These are phyloP conservation scores for Pleurotus giganteus DNA, from an alignment of 768 basidiomycete species.

Conservation along the genomic window DNA sequence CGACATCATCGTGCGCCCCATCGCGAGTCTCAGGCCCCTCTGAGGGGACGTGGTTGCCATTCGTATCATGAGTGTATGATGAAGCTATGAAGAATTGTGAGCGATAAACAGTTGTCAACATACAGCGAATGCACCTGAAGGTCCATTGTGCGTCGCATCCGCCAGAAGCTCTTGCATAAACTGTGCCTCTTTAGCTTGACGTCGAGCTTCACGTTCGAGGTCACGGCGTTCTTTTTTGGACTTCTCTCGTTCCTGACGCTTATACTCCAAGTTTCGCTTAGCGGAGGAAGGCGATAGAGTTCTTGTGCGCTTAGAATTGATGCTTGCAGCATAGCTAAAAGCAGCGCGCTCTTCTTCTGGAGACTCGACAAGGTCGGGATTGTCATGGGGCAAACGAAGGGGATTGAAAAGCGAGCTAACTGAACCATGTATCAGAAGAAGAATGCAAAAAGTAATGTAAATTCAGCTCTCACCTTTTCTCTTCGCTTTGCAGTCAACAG, in stretches of 20 bases:
- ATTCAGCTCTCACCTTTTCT: conserved; percentile 1
- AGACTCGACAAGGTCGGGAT: conserved; percentile 26
- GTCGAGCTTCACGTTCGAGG: conserved; percentile 33
- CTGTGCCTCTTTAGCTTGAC: conserved; percentile 32
- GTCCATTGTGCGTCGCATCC: conserved; percentile 17
- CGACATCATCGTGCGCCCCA: conserved; percentile 17
- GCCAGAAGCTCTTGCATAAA: conserved; percentile 41
- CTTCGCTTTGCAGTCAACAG: background rate
- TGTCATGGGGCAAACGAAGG: conserved; percentile 27
- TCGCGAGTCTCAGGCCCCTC: conserved; percentile 14
- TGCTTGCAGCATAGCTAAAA: conserved; percentile 28
- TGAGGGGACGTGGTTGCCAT: conserved; percentile 4
- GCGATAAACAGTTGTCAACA: background rate
- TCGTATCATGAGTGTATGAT: background rate
- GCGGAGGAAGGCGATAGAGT: conserved; percentile 42
- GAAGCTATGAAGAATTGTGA: background rate
- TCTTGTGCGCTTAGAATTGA: conserved; percentile 47
- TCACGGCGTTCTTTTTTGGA: conserved; percentile 40
- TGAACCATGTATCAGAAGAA: conserved; percentile 15
- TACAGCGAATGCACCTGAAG: background rate
- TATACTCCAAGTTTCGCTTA: conserved; percentile 36
- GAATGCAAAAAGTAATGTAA: background rate
- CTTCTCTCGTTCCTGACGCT: conserved; percentile 37
- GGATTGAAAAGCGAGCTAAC: conserved; percentile 33
- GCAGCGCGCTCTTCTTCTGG: conserved; percentile 33